Conservation (phyloP, 1,284 basidiomycete genomes). For the Trichosporon sp. region DNA sequence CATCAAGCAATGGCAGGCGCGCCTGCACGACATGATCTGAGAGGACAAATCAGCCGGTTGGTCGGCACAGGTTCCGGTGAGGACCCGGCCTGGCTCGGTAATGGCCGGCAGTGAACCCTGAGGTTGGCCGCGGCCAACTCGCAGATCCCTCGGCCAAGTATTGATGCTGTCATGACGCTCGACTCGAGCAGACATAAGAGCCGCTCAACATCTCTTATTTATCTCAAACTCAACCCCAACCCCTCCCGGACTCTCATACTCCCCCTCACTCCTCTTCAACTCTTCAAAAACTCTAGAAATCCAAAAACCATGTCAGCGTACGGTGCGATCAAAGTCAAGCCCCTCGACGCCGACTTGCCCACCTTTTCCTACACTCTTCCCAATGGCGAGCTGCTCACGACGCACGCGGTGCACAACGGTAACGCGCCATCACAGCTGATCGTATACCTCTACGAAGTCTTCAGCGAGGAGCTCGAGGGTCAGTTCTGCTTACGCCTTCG, state of each 20-base stretch:
- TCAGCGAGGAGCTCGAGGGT: conserved; percentile 66
- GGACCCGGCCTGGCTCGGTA: not conserved
- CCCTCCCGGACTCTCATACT: not conserved
- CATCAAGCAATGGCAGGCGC: not conserved
- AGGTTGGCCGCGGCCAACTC: conserved; percentile 1
- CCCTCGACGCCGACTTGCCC: conserved; percentile 38
- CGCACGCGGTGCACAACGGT: conserved; percentile 61
- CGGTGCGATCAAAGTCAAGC: conserved; percentile 48
- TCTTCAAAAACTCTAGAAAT: not conserved
- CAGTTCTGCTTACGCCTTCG: conserved; percentile 3
- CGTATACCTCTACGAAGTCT: conserved; percentile 59
- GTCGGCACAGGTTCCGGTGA: not conserved
- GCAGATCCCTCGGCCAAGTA: not conserved
- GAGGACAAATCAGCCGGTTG: not conserved
- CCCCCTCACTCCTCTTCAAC: not conserved
- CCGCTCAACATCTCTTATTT: not conserved
- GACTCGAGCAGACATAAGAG: not conserved
- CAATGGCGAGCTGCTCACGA: conserved; percentile 42
- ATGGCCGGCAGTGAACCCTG: not conserved
- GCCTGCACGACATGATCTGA: not conserved
- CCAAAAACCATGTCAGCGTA: conserved; percentile 46
- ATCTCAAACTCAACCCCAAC: not conserved
- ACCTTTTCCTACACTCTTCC: conserved; percentile 39
- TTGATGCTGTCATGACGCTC: not conserved
- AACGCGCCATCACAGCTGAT: conserved; percentile 56